phyloP scores from a whole-genome alignment of 768 basidiomycete genomes.

The Coprinopsis sp. region DNA sequence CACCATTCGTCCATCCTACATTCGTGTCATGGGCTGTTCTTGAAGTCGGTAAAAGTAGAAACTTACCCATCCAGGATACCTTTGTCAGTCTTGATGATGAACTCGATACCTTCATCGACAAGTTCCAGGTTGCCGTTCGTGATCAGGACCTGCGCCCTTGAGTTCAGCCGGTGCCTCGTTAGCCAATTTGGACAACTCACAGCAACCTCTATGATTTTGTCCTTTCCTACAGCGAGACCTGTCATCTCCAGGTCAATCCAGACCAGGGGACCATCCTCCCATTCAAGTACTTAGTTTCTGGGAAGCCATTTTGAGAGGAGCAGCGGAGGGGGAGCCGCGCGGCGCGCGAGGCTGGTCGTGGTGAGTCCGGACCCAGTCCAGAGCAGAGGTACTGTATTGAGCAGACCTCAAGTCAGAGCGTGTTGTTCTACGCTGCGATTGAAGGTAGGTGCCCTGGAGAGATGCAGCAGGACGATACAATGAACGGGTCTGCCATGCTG shows the following conservation, averaged over 20 bases:
- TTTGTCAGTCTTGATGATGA: conserved; percentile 71
- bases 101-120: conserved; percentile 79
- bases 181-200: conserved; percentile 30
- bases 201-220: conserved; percentile 79
- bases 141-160: conserved; percentile 67
- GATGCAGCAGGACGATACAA: no score
- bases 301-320: not conserved
- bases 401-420: no score
- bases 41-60: not conserved
- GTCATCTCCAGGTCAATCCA: conserved; percentile 93
- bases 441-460: no score
- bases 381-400: no score
- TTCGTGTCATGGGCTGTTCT: not conserved
- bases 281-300: conserved; percentile 23
- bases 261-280: conserved; percentile 62
- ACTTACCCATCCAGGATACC: conserved; percentile 61
- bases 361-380: no score
- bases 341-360: no score
- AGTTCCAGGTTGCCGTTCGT: conserved; percentile 79
- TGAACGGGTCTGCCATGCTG: no score
- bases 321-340: no score
- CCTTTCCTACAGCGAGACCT: conserved; percentile 59
- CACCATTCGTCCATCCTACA: conserved; percentile 89
- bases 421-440: no score
- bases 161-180: not conserved